Percentiles rank a stretch among this genome's conserved stretches.
Conservation (phyloP, 192 early-diverging fungal species). For the Umbelopsis sp. region DNA sequence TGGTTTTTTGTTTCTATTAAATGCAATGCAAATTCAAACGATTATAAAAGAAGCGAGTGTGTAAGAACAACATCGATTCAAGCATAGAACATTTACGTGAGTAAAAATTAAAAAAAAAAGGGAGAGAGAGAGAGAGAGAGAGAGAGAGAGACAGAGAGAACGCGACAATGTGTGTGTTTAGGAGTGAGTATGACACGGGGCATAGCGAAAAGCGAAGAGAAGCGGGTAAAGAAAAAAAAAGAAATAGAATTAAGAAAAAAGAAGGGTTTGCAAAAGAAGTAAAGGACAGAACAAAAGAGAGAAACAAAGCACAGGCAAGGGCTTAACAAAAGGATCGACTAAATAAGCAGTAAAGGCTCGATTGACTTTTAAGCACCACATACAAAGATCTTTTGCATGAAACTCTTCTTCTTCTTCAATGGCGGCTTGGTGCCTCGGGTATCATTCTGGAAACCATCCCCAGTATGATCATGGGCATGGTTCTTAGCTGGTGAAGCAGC, state of each 20-base stretch:
- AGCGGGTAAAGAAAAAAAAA: background rate
- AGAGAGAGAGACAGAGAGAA: background rate
- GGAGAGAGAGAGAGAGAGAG: background rate
- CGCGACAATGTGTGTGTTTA: background rate
- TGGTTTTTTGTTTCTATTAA: conserved; percentile 5
- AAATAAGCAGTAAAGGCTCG: background rate
- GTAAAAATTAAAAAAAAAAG: background rate
- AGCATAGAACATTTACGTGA: conserved; percentile 17
- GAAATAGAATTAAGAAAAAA: background rate
- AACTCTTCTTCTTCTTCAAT: conserved; percentile 8
- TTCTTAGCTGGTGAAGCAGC: background rate
- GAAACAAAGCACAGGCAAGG: background rate
- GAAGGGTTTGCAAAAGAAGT: background rate
- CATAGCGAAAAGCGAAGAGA: conserved; percentile 8
- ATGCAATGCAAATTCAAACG: conserved; percentile 5
- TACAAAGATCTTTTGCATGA: conserved; percentile 19
- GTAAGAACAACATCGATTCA: conserved; percentile 1
- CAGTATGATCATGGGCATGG: background rate
- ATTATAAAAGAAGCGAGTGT: background rate
- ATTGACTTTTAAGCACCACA: conserved; percentile 1
- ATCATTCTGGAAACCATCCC: conserved; percentile 19
- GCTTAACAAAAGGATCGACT: background rate
- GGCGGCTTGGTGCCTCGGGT: conserved; percentile 7
- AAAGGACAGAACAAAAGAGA: background rate
- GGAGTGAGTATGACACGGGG: background rate